A percentile compares a stretch with the other conserved stretches of the same genome.
These are phyloP conservation scores for Botryotinia calthae DNA, from an alignment of 2,329 filamentous ascomycete genomes.

Conservation along the genomic window DNA sequence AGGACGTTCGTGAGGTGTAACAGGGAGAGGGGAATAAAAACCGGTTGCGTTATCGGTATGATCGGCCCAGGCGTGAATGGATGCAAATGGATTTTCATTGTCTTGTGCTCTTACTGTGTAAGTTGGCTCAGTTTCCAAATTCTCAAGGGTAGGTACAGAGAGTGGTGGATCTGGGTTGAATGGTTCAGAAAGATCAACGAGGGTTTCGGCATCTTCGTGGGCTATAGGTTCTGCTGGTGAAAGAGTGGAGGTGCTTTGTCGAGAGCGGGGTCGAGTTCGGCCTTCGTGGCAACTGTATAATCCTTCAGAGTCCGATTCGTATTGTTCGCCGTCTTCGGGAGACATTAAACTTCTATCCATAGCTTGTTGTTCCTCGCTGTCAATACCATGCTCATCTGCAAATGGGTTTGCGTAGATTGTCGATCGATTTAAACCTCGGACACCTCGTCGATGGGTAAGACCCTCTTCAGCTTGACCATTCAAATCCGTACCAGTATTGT, in stretches of 20 bases:
- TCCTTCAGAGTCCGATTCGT: slow-evolving; percentile 57
- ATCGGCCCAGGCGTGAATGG: slow-evolving; percentile 65
- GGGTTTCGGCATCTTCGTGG: slow-evolving; percentile 26
- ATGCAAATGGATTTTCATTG: slow-evolving; percentile 51
- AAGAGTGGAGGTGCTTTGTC: slow-evolving; percentile 29
- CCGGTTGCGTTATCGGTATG: slow-evolving; percentile 38
- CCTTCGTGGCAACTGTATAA: slow-evolving; percentile 35
- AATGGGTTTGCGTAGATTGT: slow-evolving; percentile 59
- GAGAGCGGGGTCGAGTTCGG: slow-evolving; percentile 23
- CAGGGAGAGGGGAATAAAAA: slow-evolving; percentile 61
- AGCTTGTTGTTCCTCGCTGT: slow-evolving; percentile 45
- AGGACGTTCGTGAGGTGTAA: slow-evolving; percentile 42
- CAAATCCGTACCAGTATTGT: slow-evolving; percentile 54
- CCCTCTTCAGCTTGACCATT: slow-evolving; percentile 43
- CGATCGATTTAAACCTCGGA: slow-evolving; percentile 45
- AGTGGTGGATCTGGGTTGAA: slow-evolving; percentile 30
- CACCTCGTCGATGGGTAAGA: slow-evolving; percentile 45
- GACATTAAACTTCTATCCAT: slow-evolving; percentile 39
- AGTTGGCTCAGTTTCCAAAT: slow-evolving; percentile 33
- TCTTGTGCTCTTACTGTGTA: slow-evolving; percentile 54
- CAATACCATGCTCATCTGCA: slow-evolving; percentile 41
- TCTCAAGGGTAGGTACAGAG: slow-evolving; percentile 32
- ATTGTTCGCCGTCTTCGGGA: slow-evolving; percentile 39
- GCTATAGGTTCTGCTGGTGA: slow-evolving; percentile 3
- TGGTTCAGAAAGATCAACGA: slow-evolving; percentile 36